Evolutionary conservation across 305 asterid species (phyloP), one percentile per base, ranked within the genome.

Genomic region (Ilex paraguariensis): DNA sequence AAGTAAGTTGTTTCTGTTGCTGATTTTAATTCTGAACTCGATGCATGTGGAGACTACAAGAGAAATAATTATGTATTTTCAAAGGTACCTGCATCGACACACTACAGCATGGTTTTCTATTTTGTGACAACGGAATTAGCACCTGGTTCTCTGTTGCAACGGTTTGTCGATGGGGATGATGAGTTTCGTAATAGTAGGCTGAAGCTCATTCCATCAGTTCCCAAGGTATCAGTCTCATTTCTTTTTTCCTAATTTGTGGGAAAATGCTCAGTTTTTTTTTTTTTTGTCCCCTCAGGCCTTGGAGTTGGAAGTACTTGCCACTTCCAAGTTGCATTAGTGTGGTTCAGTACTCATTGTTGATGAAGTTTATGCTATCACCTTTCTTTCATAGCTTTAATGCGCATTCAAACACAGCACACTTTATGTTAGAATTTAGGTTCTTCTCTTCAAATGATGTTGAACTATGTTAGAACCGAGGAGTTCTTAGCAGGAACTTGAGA

Each of bases 161-260:
- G 95, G 52, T 90, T 90, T 73, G 95, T 88, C 21, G 88, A 94
- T 69, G 99, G 98, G 64, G 98, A 94, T 72, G 99, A 94, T 61
- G 97, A 94, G 70, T 90, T 88, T 64, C 93, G 98, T 39, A 94
- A 94, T 70, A 83, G 95, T 73, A 88, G 97, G 75, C 77, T 94
- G 74, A 94, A 94, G 86, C 93, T 94, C 72, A 94, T 94, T 70
- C 99, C 99, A 60, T 90, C 95, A n/a, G 99, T 94, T 61, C 96
- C 99, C 15, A 88, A 90, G 96, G 99, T 90, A 76, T 64, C 53
- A 31, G 36, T 74, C 40, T 61, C 62, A 59, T 57, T 49, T 56
- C 71, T 58, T 52, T 56, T 36, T 57, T 42, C 69, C 53, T 59
- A 42, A 21, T 39, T 59, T 13, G 65, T 52, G 42, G 42, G 9